phyloP scores from a whole-genome alignment of 2,329 filamentous ascomycete genomes.

The Fusarium sp. region DNA sequence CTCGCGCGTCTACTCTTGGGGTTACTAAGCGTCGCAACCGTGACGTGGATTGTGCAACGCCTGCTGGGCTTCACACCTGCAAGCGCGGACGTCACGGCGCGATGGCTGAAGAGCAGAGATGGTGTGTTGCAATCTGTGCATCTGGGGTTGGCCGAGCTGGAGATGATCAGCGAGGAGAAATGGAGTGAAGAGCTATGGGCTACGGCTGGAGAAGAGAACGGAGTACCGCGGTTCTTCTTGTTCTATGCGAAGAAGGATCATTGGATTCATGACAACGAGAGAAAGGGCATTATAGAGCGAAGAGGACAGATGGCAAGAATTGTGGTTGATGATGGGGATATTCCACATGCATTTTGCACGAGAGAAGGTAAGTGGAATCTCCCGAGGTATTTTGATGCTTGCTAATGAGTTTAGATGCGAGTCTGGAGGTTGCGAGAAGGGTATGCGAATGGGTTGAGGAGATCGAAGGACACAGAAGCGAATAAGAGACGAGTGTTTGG shows the following conservation, averaged over 20 bases:
- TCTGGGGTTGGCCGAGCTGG: conserved; percentile 70
- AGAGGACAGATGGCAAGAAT: conserved; percentile 58
- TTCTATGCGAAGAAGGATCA: conserved; percentile 70
- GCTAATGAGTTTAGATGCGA: conserved; percentile 27
- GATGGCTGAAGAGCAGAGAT: conserved; percentile 66
- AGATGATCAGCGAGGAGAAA: conserved; percentile 65
- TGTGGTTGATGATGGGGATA: conserved; percentile 64
- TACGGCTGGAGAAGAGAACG: conserved; percentile 33
- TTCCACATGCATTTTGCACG: conserved; percentile 71
- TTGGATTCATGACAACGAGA: conserved; percentile 68
- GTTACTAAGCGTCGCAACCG: conserved; percentile 52
- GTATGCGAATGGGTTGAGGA: conserved; percentile 32
- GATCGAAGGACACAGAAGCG: conserved; percentile 10
- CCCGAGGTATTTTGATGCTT: background rate
- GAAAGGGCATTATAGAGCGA: conserved; percentile 66
- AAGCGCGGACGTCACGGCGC: conserved; percentile 61
- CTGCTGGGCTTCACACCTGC: conserved; percentile 61
- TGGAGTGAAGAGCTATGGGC: conserved; percentile 72
- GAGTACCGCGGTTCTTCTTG: conserved; percentile 64
- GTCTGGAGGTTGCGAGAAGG: conserved; percentile 32
- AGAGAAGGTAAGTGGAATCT: conserved; percentile 48
- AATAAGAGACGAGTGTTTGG: background rate
- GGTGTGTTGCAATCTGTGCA: conserved; percentile 70
- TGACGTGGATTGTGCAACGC: conserved; percentile 57
- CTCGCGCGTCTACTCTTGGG: conserved; percentile 57